Percentiles rank a stretch among this genome's conserved stretches.
Conservation (phyloP, 2,329 filamentous ascomycete species). For the Microsporum audouinii region DNA sequence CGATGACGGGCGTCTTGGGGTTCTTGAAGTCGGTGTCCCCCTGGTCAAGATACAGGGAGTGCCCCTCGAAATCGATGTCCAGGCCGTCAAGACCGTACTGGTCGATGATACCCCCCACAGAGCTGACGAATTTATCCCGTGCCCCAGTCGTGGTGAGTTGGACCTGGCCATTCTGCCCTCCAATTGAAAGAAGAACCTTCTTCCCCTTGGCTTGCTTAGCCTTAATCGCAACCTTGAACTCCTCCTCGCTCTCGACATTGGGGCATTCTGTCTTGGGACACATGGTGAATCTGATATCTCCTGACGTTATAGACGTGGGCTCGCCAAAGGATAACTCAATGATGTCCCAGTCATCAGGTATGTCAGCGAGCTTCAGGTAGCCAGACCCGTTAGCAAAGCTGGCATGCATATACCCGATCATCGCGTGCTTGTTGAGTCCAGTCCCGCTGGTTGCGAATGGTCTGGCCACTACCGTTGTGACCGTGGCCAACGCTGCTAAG, state of each 20-base stretch:
- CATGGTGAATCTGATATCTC: constrained; percentile 3
- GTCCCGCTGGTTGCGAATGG: not conserved
- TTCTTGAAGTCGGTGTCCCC: constrained; percentile 8
- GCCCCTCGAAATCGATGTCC: constrained; percentile 7
- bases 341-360: constrained; percentile 6
- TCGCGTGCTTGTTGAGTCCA: not conserved
- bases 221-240: constrained; percentile 6
- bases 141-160: constrained; percentile 3
- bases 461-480: not conserved
- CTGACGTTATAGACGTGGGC: constrained; percentile 6
- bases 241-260: constrained; percentile 7
- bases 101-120: constrained; percentile 6
- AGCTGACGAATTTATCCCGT: constrained; percentile 7
- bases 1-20: constrained; percentile 5
- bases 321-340: constrained; percentile 7
- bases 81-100: constrained; percentile 2
- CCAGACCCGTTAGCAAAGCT: constrained; percentile 9
- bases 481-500: not conserved
- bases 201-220: constrained; percentile 6
- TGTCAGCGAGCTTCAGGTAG: constrained; percentile 2
- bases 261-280: constrained; percentile 5
- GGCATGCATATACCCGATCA: constrained; percentile 7
- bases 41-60: constrained; percentile 5
- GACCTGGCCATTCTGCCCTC: constrained; percentile 7
- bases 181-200: constrained; percentile 7